These are phyloP conservation scores for Lactifluus subvellereus DNA, from an alignment of 768 basidiomycete genomes.

Conservation along the genomic window DNA sequence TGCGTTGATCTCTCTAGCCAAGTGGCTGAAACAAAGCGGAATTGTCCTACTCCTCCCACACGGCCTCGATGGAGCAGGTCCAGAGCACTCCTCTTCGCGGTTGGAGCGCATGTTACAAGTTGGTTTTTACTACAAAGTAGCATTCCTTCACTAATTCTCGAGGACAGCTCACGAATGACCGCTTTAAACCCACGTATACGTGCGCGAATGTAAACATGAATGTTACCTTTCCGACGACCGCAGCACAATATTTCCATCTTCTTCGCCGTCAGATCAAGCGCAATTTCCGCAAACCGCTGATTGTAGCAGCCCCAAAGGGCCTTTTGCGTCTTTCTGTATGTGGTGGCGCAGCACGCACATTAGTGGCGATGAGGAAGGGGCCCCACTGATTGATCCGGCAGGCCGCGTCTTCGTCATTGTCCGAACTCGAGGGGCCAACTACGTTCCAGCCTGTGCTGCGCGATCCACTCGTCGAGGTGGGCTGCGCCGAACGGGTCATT, in stretches of 20 bases:
- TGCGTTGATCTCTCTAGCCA: slow-evolving; percentile 44
- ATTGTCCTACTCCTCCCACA: slow-evolving; percentile 83
- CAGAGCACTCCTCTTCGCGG: slow-evolving; percentile 86
- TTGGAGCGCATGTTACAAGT: slow-evolving; percentile 91
- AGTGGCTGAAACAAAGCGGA: slow-evolving; percentile 91
- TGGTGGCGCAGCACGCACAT: slow-evolving; percentile 10
- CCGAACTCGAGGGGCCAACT: slow-evolving; percentile 54
- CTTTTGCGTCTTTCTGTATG: slow-evolving; percentile 69
- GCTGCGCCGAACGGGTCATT: slow-evolving; percentile 55
- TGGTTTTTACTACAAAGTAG: background rate
- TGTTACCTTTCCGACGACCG: slow-evolving; percentile 79
- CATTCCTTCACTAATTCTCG: slow-evolving; percentile 5
- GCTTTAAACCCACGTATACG: slow-evolving; percentile 34
- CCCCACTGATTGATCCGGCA: slow-evolving; percentile 29
- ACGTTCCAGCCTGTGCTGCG: slow-evolving; percentile 63
- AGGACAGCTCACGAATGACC: slow-evolving; percentile 70
- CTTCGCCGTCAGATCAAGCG: slow-evolving; percentile 80
- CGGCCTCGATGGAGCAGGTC: slow-evolving; percentile 88
- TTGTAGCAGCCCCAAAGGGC: slow-evolving; percentile 82
- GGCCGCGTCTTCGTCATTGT: slow-evolving; percentile 67
- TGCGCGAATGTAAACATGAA: slow-evolving; percentile 71
- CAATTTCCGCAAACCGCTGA: slow-evolving; percentile 81
- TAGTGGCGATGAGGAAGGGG: background rate
- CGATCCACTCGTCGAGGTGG: slow-evolving; percentile 39
- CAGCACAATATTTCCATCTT: slow-evolving; percentile 90